A percentile compares a stretch with the other conserved stretches of the same genome.
phyloP scores from a whole-genome alignment of 441 rosid genomes.

The Pelargonium australe region DNA sequence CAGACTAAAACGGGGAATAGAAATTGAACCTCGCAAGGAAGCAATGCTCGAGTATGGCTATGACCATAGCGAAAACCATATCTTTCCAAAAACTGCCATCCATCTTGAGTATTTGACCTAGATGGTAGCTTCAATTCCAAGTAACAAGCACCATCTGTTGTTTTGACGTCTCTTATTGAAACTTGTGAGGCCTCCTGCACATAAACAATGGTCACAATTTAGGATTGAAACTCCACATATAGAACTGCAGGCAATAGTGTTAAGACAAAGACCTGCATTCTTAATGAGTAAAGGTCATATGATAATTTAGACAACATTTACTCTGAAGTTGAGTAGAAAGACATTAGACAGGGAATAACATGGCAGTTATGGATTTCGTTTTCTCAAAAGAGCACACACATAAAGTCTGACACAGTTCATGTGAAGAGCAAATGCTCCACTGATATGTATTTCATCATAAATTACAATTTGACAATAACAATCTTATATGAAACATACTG shows the following conservation, averaged over 20 bases:
- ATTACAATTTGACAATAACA: no score
- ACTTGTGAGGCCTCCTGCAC: slow-evolving; percentile 62
- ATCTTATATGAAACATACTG: neutral
- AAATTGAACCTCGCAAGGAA: slow-evolving; percentile 82
- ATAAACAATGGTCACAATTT: slow-evolving; percentile 14
- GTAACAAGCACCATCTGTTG: slow-evolving; percentile 53
- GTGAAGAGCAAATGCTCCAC: neutral
- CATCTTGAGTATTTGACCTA: slow-evolving; percentile 33
- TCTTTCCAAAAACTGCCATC: slow-evolving; percentile 85
- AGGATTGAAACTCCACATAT: neutral
- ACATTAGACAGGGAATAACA: neutral
- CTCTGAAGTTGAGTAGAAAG: neutral
- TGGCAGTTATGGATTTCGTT: neutral
- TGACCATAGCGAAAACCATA: slow-evolving; percentile 86
- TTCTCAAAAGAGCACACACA: neutral
- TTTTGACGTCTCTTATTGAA: slow-evolving; percentile 45
- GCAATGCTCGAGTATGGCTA: slow-evolving; percentile 45
- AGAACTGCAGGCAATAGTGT: neutral
- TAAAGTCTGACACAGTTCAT: neutral
- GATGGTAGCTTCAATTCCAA: slow-evolving; percentile 68
- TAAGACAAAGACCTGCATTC: neutral
- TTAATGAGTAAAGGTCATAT: neutral
- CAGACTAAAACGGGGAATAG: slow-evolving; percentile 11
- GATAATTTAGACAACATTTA: neutral
- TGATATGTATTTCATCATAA: neutral